Conservation (phyloP, 2,329 filamentous ascomycete genomes). For the Microdochium nivale region DNA sequence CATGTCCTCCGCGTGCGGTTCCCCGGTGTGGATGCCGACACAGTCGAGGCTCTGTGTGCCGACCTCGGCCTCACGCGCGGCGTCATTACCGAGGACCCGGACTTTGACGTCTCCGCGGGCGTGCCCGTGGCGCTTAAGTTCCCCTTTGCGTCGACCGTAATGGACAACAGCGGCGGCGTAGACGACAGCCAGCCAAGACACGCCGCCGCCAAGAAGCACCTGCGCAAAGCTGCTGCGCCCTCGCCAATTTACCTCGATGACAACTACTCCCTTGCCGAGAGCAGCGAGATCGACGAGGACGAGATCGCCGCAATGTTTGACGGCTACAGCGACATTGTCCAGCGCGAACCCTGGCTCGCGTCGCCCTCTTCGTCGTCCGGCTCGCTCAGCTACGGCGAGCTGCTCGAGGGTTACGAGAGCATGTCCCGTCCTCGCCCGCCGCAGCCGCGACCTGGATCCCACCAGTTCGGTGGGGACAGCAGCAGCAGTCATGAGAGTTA, state of each 20-base stretch:
- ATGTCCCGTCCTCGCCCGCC: constrained; percentile 26
- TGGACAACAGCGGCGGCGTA: constrained; percentile 6
- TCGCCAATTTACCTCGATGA: constrained; percentile 20
- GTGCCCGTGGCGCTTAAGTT: constrained; percentile 72
- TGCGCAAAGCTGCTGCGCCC: not conserved
- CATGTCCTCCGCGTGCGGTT: constrained; percentile 74
- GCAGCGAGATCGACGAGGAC: constrained; percentile 11
- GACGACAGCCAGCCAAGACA: not conserved
- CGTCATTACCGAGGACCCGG: constrained; percentile 65
- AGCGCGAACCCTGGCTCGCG: constrained; percentile 39
- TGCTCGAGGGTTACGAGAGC: constrained; percentile 34
- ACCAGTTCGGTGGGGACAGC: constrained; percentile 22
- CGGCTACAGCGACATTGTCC: constrained; percentile 25
- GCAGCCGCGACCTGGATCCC: too few species aligned
- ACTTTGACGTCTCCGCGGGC: constrained; percentile 61
- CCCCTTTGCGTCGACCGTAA: constrained; percentile 64
- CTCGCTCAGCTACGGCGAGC: not conserved
- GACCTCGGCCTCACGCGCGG: constrained; percentile 82
- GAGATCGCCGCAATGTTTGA: constrained; percentile 27
- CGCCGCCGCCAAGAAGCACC: too few species aligned
- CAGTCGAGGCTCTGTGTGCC: constrained; percentile 74
- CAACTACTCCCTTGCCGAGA: not conserved
- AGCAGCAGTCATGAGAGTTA: constrained; percentile 27
- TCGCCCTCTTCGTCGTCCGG: constrained; percentile 8
- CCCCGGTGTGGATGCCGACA: constrained; percentile 77